These are phyloP conservation scores for Crithidia bombi DNA, from an alignment of 208 protist species.

Conservation along the genomic window DNA sequence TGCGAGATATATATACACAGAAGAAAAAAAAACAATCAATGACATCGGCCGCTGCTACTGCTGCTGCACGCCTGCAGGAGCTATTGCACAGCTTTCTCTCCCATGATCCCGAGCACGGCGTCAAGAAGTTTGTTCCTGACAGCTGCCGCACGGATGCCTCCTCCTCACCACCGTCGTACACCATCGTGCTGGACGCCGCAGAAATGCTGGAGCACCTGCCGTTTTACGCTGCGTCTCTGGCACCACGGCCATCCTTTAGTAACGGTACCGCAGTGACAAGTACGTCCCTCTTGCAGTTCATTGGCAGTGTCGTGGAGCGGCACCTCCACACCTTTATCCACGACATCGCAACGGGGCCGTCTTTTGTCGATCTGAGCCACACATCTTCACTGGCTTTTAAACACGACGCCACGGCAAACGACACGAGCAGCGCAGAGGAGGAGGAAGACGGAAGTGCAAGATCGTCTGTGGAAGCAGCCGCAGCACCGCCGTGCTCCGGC, in stretches of 20 bases:
- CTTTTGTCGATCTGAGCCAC: neutral
- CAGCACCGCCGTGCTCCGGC: neutral
- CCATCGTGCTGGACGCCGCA: conserved; percentile 48
- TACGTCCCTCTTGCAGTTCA: conserved; percentile 14
- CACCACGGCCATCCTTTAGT: neutral
- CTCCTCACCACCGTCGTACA: conserved; percentile 28
- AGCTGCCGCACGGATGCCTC: conserved; percentile 17
- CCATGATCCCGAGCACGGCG: conserved; percentile 9
- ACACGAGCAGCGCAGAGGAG: neutral
- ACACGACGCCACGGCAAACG: neutral
- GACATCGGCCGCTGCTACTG: conserved; percentile 18
- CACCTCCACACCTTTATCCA: conserved; percentile 28
- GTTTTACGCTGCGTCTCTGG: conserved; percentile 10
- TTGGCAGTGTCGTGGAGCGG: conserved; percentile 26
- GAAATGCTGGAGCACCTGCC: conserved; percentile 38
- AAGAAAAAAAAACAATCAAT: no score
- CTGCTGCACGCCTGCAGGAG: conserved; percentile 33
- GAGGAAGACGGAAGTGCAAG: neutral
- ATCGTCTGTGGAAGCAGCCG: neutral
- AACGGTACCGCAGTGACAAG: neutral
- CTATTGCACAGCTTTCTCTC: conserved; percentile 38
- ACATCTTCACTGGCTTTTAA: neutral
- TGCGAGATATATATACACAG: no score
- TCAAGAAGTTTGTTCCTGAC: conserved; percentile 29
- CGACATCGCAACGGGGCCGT: conserved; percentile 24